Conservation (phyloP, 495 filamentous ascomycete species). For the Aspergillus carlsbadensis region DNA sequence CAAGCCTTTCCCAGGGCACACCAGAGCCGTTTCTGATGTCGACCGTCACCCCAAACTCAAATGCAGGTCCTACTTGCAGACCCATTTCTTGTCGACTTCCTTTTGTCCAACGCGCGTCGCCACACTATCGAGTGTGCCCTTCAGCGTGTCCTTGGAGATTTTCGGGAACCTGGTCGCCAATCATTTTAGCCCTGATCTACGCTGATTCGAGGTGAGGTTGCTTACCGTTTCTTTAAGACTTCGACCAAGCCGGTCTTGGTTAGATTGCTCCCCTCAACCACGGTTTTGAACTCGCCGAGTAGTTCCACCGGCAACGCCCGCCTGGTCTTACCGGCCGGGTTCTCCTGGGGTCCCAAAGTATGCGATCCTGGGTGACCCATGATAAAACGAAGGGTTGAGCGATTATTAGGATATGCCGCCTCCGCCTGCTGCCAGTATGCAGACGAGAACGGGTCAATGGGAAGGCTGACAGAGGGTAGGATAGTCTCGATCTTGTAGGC, state of each 20-base stretch:
- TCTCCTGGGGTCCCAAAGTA: constrained; percentile 1
- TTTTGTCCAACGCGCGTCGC: constrained; percentile 66
- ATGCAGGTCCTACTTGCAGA: constrained; percentile 31
- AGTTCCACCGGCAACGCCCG: constrained; percentile 55
- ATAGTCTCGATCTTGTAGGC: constrained; percentile 72
- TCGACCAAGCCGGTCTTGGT: constrained; percentile 77
- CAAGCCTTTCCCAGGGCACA: not conserved
- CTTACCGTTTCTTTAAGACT: constrained; percentile 65
- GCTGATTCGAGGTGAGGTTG: not conserved
- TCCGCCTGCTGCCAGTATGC: constrained; percentile 67
- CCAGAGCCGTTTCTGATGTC: not conserved
- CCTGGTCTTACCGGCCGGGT: constrained; percentile 29
- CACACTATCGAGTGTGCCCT: constrained; percentile 65
- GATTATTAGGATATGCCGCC: constrained; percentile 15
- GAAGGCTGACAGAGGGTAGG: constrained; percentile 47
- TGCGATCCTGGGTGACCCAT: constrained; percentile 13
- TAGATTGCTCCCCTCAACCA: constrained; percentile 66
- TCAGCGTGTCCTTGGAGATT: constrained; percentile 68
- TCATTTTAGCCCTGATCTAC: constrained; percentile 12
- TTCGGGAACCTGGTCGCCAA: constrained; percentile 58
- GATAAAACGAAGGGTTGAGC: constrained; percentile 29
- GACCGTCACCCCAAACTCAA: not conserved
- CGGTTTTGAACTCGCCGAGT: constrained; percentile 69
- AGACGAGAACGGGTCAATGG: constrained; percentile 84
- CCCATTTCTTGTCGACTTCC: constrained; percentile 64